Evolutionary conservation across 345 rosid genomes (phyloP).

Genomic region (Pseudoturritis turrita): DNA sequence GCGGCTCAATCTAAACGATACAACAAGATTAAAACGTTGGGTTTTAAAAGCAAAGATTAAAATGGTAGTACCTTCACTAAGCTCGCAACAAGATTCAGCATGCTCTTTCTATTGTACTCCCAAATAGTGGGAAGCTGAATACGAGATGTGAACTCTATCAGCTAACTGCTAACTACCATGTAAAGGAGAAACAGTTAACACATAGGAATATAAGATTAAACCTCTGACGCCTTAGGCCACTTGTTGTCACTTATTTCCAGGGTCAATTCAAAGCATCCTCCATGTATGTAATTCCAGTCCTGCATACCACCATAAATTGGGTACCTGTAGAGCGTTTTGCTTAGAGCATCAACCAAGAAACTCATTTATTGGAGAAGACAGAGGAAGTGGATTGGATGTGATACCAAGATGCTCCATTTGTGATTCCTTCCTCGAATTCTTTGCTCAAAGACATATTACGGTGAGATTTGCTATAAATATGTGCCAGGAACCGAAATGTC

Average conservation of each 20-base stretch:
- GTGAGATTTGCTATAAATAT: conserved; percentile 73
- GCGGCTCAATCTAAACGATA: not conserved
- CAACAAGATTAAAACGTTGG: not conserved
- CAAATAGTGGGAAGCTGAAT: conserved; percentile 80
- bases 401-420: conserved; percentile 95
- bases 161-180: conserved; percentile 5
- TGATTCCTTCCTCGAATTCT: conserved; percentile 88
- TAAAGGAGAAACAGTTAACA: conserved; percentile 6
- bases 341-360: conserved; percentile 1
- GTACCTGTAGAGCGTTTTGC: conserved; percentile 56
- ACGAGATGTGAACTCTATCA: conserved; percentile 13
- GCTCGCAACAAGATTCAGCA: conserved; percentile 84
- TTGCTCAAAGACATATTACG: conserved; percentile 86
- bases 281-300: conserved; percentile 97
- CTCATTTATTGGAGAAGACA: conserved; percentile 1
- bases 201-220: conserved; percentile 25
- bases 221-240: conserved; percentile 93
- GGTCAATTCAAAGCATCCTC: conserved; percentile 94
- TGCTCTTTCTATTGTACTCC: conserved; percentile 86
- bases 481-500: conserved; percentile 76
- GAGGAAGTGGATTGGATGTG: not conserved
- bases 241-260: conserved; percentile 89
- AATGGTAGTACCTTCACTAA: conserved; percentile 58
- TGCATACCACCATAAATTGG: conserved; percentile 99
- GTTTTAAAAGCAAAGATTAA: not conserved